A percentile compares a stretch with the other conserved stretches of the same genome.
Conservation (phyloP, 768 basidiomycete species). For the Kwoniella botswanensis region DNA sequence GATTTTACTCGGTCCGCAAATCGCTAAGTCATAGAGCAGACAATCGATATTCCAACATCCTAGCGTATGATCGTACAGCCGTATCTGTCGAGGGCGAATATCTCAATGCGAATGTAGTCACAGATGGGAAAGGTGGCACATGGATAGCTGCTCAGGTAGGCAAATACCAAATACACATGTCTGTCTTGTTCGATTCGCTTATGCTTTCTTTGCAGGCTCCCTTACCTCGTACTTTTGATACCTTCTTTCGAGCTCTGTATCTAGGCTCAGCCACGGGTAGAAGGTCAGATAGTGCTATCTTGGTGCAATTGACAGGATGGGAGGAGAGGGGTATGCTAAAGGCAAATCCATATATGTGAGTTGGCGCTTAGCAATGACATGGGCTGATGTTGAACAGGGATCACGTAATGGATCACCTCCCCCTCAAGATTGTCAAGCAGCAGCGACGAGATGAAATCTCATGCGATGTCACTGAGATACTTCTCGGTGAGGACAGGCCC, state of each 20-base stretch:
- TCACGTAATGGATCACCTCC: slow-evolving; percentile 20
- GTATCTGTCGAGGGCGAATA: slow-evolving; percentile 47
- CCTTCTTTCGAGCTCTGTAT: slow-evolving; percentile 50
- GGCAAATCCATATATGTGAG: slow-evolving; percentile 55
- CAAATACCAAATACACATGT: slow-evolving; percentile 9
- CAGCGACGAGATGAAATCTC: slow-evolving; percentile 6
- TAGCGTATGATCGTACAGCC: slow-evolving; percentile 55
- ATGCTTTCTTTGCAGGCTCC: slow-evolving; percentile 47
- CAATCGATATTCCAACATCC: slow-evolving; percentile 55
- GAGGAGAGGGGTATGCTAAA: slow-evolving; percentile 52
- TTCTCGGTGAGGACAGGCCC: slow-evolving; percentile 1
- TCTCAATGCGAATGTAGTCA: slow-evolving; percentile 57
- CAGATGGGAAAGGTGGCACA: slow-evolving; percentile 46
- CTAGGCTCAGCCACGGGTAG: slow-evolving; percentile 35
- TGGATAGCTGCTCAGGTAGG: slow-evolving; percentile 58
- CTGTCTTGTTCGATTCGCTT: background rate
- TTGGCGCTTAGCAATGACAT: background rate
- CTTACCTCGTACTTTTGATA: slow-evolving; percentile 42
- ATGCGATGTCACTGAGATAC: slow-evolving; percentile 6
- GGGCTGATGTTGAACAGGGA: slow-evolving; percentile 2
- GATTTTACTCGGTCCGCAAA: slow-evolving; percentile 46
- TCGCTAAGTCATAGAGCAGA: slow-evolving; percentile 27
- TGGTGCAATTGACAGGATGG: slow-evolving; percentile 57
- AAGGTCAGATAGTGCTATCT: slow-evolving; percentile 31
- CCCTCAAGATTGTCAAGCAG: slow-evolving; percentile 8